Conservation (phyloP, 371 early-diverging fungal genomes). For the Apophysomyces trapeziformis region DNA sequence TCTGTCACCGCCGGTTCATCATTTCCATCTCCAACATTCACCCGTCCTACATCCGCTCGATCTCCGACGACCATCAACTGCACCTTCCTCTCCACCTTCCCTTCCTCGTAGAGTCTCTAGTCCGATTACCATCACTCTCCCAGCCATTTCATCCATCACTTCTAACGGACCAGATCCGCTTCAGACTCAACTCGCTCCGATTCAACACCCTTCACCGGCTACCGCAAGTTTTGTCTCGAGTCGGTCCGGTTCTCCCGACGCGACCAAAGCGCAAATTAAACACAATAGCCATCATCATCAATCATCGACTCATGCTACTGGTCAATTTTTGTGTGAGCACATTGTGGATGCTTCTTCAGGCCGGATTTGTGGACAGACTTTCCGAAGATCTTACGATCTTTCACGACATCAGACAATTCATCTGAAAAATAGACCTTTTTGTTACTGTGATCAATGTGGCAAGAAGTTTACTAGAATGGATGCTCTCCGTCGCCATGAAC, state of each 20-base stretch:
- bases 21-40: constrained; percentile 18
- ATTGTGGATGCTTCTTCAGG: constrained; percentile 22
- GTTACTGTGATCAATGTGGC: constrained; percentile 47
- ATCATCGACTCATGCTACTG: constrained; percentile 1
- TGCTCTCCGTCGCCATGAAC: constrained; percentile 53
- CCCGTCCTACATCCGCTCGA: constrained; percentile 37
- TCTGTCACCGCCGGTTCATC: constrained; percentile 25
- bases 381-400: constrained; percentile 50
- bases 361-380: constrained; percentile 43
- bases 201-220: constrained; percentile 15
- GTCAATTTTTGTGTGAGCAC: constrained; percentile 44
- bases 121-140: constrained; percentile 19
- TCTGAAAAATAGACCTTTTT: constrained; percentile 47
- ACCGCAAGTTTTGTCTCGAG: not conserved
- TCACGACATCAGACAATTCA: constrained; percentile 54
- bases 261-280: constrained; percentile 5
- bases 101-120: constrained; percentile 12
- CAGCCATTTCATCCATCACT: constrained; percentile 26
- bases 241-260: constrained; percentile 1
- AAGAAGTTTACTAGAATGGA: constrained; percentile 55
- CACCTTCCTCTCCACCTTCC: constrained; percentile 16
- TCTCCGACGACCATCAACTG: constrained; percentile 22
- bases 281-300: constrained; percentile 17
- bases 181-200: constrained; percentile 14
- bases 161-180: constrained; percentile 10